Base-by-base conservation (phyloP, 805 yeast species). In the Allodekkera sacchari region DNA sequence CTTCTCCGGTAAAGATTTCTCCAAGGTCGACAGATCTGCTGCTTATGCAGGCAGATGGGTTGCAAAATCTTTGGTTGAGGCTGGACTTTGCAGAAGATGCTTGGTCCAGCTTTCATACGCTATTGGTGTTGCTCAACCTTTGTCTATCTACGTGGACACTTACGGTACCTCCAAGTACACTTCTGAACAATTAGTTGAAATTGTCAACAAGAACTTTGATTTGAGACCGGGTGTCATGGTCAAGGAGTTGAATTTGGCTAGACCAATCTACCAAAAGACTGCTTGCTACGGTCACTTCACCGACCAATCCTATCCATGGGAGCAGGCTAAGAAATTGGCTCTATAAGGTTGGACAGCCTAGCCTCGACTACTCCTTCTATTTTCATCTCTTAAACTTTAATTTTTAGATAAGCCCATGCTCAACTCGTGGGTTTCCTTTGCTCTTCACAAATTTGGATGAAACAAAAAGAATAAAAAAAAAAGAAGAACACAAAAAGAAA, bases 31-130 rank as follows among this genome's bases (percentile, higher is more conserved):
- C 68, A 84, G 98, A 73, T 89, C 97, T 45, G 98, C 98, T 60
- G 98, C 98, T 49, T 92, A 92, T 63, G 96, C 98, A 57, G 98
- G 98, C 53, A 87, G 98, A 74, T 92, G 98, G 98, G 96, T 92
- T 54, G 98, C 98, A 63, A 92, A 92, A 74, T 92, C 98, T 35
- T 77, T 92, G 53, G 94, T 92, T 46, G 70, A 74, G 53, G 96
- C 98, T 45, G 89, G 92, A 50, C 74, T 92, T 55, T 95, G 96
- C 55, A 83, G 83, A 71, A 87, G 99, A 74, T 94, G 88, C 44
- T 76, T 92, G 54, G 99, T 92, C 42, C 98, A 92, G 73, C 87
- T 87, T 72, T 89, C 98, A 30, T 92, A 92, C 66, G 99, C 99
- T 61, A 92, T 92, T 62, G 99, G 99, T 83, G 96, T 92, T 53